Evolutionary conservation across 495 filamentous ascomycete genomes (phyloP), one percentile per base, ranked within the genome.

Genomic region (Aspergillus kassunensis): DNA sequence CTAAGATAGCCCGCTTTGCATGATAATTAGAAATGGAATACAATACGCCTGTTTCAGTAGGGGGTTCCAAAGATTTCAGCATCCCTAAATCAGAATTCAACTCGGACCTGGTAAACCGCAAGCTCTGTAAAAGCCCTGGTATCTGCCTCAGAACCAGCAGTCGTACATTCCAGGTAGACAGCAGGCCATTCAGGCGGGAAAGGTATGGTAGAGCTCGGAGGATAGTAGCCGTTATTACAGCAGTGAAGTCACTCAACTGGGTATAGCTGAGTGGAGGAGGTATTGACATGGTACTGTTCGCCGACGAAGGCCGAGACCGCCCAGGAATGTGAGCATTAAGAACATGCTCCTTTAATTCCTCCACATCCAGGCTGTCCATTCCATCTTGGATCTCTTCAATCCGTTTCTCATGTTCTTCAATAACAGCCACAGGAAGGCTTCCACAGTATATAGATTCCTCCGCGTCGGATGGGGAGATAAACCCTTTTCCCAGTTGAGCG

Each of bases 341-440:
- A 55, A 97, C 88, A 65, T 91, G 89, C 41, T 77, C 80, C 71
- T 97, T 97, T 59, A 97, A 82, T 58, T 95, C 91, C 55, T 96
- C 91, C 39, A 98, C 77, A 46, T 90, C 82, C 40, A 98, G 72
- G 35, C 80, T 78, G 18, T 92, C 88, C 75, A 97, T 81, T 43
- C 82, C 85, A 42, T 83, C 80, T 18, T 73, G 74, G 55, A 98
- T 96, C 46, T 85, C 81, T 30, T 92, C 86, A 20, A 95, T 77
- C 23, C 92, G 79, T 31, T 66, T 70, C 61, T 91, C 87, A 63
- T 93, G 90, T 44, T 71, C 62, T 24, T 78, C 65, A 0, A 91
- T 83, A 23, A 82, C 70, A 5, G 67, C 60, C 16, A 76, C 77
- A 16, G 80, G 78, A 21, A 96, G 70, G 57, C 84, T 84, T 4